Evolutionary conservation across 2,329 filamentous ascomycete genomes (phyloP), one percentile per base, ranked within the genome.

Genomic region (Sarocladium oryzae): DNA sequence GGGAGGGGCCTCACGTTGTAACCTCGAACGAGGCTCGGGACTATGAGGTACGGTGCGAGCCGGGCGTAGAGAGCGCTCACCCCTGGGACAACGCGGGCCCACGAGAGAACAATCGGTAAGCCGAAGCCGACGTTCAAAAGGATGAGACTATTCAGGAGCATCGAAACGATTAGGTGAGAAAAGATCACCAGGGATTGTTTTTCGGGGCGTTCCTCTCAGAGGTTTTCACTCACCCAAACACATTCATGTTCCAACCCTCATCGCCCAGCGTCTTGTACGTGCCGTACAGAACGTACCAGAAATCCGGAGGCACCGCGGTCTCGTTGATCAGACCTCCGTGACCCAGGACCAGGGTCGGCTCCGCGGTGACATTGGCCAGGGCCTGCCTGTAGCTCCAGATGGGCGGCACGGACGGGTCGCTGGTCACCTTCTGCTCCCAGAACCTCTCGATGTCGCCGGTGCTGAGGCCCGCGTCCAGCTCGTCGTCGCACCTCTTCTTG

Each of bases 401-500:
- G 13, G 50, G 32, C 18, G n/a, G 2, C 8, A 51, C 49, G 15
- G 28, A 21, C 6, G 37, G 18, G 20, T 37, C 32, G 2, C 45
- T 24, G 15, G 51, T 45, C 3, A 18, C 24, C 8, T 11, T 23
- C 16, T 38, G 11, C 40, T 48, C 41, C 41, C 51, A 52, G 13
- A 33, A 37, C 4, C 11, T 3, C 40, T 51, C 50, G 50, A 51
- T 45, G 4, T 21, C 40, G 36, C 16, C 26, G 11, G 20, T 46
- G 50, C 20, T 51, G 26, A 20, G 21, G 9, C 11, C 40, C n/a
- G 40, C 21, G 4, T 40, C 45, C 8, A 21, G n/a, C n/a, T n/a
- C 45, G 20, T 51, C 38, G 4, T 36, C 30, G 16, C 53, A 54
- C 33, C 53, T 53, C 16, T 37, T 32, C 15, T 32, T 21, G 16